Conservation (phyloP, 345 rosid species). For the Erucastrum elatum region DNA sequence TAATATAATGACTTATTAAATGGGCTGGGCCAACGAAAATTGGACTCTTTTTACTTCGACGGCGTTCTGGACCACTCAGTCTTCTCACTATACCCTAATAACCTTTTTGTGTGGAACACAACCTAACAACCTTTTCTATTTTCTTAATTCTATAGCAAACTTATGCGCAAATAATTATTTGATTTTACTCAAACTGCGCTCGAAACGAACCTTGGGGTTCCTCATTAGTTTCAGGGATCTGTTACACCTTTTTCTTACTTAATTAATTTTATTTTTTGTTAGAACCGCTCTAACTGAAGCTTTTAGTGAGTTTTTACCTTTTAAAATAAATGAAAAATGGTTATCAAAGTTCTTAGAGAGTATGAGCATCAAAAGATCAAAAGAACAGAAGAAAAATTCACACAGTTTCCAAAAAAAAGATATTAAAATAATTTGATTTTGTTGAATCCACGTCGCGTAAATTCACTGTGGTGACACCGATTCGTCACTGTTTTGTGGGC, state of each 20-base stretch:
- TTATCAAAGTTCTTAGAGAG: too few relatives aligned
- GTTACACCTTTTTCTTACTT: not conserved
- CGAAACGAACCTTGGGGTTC: conserved; percentile 6
- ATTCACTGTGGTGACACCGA: too few relatives aligned
- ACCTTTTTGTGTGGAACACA: too few relatives aligned
- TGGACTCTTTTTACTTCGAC: conserved; percentile 12
- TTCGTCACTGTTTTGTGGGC: too few relatives aligned
- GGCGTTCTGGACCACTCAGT: conserved; percentile 32
- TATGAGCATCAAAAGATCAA: too few relatives aligned
- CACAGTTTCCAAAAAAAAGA: too few relatives aligned
- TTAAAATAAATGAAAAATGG: too few relatives aligned
- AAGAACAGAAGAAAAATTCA: too few relatives aligned
- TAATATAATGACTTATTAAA: not conserved
- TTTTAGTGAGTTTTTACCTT: too few relatives aligned
- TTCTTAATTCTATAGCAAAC: not conserved
- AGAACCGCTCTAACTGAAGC: not conserved
- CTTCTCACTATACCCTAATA: not conserved
- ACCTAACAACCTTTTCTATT: not conserved
- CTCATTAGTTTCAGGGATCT: conserved; percentile 21
- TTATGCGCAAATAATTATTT: not conserved
- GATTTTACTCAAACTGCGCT: conserved; percentile 5
- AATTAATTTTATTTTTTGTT: not conserved
- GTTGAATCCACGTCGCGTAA: too few relatives aligned
- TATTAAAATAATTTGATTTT: too few relatives aligned
- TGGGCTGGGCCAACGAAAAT: conserved; percentile 24